Evolutionary conservation across 1,284 basidiomycete genomes (phyloP), one percentile per base, ranked within the genome.

Genomic region (Boletus semigastroideus): DNA sequence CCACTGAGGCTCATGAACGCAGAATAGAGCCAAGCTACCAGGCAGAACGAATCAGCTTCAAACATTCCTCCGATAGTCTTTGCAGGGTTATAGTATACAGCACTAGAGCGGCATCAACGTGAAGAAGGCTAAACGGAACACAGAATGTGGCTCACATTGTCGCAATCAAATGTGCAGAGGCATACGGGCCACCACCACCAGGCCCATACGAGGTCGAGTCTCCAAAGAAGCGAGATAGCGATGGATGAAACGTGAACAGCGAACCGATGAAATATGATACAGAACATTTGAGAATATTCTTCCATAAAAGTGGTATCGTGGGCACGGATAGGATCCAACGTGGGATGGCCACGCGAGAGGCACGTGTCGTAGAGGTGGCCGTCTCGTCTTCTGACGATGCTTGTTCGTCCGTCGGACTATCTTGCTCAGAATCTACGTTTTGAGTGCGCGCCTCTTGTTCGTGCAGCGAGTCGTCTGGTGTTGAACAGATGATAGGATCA

Each of bases 11-110:
- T 85, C n/a, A 95, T 82, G 48, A 88, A 74, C 0, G 86, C 73
- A 9, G 92, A 78, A 63, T 88, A 94, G 1, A 86, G 48, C 16
- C 92, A 77, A 1, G 88, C 89, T 53, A 86, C 76, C 33, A 89
- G 58, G 61, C 89, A 92, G 69, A 80, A 94, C 13, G 87, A 68
- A 65, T 94, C 84, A 9, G 92, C 90, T 69, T 95, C 92, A 37
- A 96, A 71, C 95, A 98, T 98, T 3, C 80, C 88, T 12, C 94
- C 94, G 13, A 89, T 74, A 0, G 92, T 93, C 63, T 94, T 94
- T 30, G 89, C 90, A 11, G 89, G 89, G 58, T 91, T 90, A 67
- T 80, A 92, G 64, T 92, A 92, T 1, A 91, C 87, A 14, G 82
- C 82, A 49, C 88, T 90, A 55, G 12, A 52, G 14, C 7, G 10